Evolutionary conservation across 2,329 filamentous ascomycete species (phyloP).

Genomic region (Domatiomyces catenatus): DNA sequence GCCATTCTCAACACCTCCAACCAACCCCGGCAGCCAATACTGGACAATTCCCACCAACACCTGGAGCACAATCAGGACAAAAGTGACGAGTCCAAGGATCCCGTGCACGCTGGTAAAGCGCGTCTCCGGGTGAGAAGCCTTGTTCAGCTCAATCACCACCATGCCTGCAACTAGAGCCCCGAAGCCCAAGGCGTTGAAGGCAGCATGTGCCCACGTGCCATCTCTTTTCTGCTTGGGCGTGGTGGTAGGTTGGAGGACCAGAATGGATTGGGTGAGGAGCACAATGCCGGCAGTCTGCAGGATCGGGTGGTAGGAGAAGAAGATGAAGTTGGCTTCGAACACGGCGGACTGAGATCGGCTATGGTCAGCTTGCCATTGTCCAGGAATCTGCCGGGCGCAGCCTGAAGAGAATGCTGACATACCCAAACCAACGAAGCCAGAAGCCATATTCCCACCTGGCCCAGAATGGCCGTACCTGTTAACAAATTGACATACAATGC

Average conservation of each 20-base stretch:
- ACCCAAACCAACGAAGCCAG: constrained; percentile 63
- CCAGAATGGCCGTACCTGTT: constrained; percentile 57
- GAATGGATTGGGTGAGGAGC: constrained; percentile 60
- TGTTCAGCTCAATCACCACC: constrained; percentile 50
- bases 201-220: constrained; percentile 50
- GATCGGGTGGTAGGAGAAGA: constrained; percentile 76
- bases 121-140: constrained; percentile 52
- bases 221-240: constrained; percentile 56
- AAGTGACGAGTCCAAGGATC: constrained; percentile 64
- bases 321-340: constrained; percentile 53
- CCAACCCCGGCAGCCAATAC: constrained; percentile 50
- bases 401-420: not conserved
- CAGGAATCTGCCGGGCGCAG: not conserved
- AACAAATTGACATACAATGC: constrained; percentile 56
- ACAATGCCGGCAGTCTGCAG: constrained; percentile 53
- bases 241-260: constrained; percentile 77
- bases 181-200: constrained; percentile 38
- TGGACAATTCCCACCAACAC: constrained; percentile 67
- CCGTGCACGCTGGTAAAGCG: constrained; percentile 64
- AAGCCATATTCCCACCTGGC: constrained; percentile 63
- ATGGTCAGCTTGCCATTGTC: not conserved
- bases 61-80: constrained; percentile 55
- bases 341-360: constrained; percentile 35
- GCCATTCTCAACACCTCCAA: constrained; percentile 64
- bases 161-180: constrained; percentile 29